These are phyloP conservation scores for Didymella glomerata DNA, from an alignment of 2,329 filamentous ascomycete species.

Conservation along the genomic window DNA sequence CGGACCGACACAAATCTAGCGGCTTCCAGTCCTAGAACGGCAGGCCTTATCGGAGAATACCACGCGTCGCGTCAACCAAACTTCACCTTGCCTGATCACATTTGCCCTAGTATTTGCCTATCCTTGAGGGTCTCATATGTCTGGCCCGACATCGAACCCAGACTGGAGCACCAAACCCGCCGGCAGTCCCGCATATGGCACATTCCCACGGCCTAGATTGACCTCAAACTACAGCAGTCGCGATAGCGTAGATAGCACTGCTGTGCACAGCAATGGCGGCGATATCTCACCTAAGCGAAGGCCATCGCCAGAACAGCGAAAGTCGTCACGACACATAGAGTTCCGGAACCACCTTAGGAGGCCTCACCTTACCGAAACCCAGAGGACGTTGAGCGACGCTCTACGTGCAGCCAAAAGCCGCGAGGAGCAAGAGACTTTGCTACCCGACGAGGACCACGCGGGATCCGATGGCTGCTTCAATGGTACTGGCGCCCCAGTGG, in stretches of 20 bases:
- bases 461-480: constrained; percentile 57
- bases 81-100: not conserved
- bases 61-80: not conserved
- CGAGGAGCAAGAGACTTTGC: constrained; percentile 59
- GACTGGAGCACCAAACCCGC: constrained; percentile 31
- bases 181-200: constrained; percentile 36
- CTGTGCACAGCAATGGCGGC: constrained; percentile 29
- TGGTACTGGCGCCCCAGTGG: constrained; percentile 46
- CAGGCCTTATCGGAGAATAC: constrained; percentile 9
- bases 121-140: constrained; percentile 32
- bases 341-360: constrained; percentile 45
- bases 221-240: constrained; percentile 26
- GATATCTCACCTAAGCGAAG: constrained; percentile 35
- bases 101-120: not conserved
- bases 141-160: constrained; percentile 40
- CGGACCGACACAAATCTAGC: not conserved
- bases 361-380: constrained; percentile 43
- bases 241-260: constrained; percentile 32
- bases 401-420: constrained; percentile 52
- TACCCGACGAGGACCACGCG: constrained; percentile 55
- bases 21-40: not conserved
- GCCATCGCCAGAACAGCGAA: constrained; percentile 27
- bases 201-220: constrained; percentile 32
- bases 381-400: constrained; percentile 50
- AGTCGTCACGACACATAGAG: constrained; percentile 41